Base-by-base conservation (phyloP, 2,329 filamentous ascomycete species). In the Aspergillus carbonarius region DNA sequence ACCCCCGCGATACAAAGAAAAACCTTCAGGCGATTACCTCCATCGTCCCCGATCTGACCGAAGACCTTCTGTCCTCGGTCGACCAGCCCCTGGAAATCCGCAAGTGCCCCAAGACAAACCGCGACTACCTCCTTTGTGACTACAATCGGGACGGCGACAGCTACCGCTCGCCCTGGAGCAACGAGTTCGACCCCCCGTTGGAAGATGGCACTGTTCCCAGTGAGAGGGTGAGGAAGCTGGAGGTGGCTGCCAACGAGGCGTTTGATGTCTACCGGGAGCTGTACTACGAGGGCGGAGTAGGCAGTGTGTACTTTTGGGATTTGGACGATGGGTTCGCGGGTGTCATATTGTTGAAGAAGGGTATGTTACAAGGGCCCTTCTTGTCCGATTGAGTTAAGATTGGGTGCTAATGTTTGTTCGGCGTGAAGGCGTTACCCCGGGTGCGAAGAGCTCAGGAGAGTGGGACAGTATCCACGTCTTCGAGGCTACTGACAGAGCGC, bases 391-490 rank as follows among this genome's bases (percentile, higher is more conserved):
- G n/a, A 2, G 12, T 17, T 47, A 3, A 32, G 4, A 48, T 5
- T 48, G 3, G 9, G n/a, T 20, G 9, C 44, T 48, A 12, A 48
- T 18, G 27, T 48, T 4, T 23, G 23, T 23, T 23, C 23, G 3
- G 9, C 7, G 8, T 10, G 49, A 32, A 75, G 93, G 89, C 85
- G 71, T 89, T 85, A 66, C 86, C 82, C 57, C 88, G 83, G 62
- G 85, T 83, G 66, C 84, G 81, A 73, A 85, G 83, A 88, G 85
- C 70, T 85, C 90, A 57, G 93, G 92, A 59, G 88, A 92, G 56
- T 99, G 95, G 95, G 95, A 99, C 79, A 96, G 91, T 65, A 98
- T 99, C 74, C 95, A 99, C 80, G 95, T 99, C 66, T 96, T 99
- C 75, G 95, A 99, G 76, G 92, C 93, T 60, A 92, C 92, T 70